phyloP scores from a whole-genome alignment of 169 alveolate species.

The Plasmodium cynomolgi region DNA sequence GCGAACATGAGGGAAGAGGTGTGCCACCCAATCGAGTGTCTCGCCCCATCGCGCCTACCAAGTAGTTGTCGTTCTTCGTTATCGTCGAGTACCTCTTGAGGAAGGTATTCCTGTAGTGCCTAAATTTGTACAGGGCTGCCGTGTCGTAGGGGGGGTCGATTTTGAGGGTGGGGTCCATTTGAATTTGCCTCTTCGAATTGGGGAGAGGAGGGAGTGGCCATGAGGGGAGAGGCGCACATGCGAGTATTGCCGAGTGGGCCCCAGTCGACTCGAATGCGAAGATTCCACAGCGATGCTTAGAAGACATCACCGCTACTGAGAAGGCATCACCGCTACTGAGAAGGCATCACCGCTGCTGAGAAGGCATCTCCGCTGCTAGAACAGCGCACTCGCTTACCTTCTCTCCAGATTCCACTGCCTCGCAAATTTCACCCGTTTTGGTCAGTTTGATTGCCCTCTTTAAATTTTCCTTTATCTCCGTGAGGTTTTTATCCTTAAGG shows the following conservation, averaged over 20 bases:
- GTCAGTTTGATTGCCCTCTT: slow-evolving; percentile 51
- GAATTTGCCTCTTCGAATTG: slow-evolving; percentile 1
- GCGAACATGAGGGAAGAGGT: not conserved
- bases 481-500: slow-evolving; percentile 41
- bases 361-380: not conserved
- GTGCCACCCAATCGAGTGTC: not conserved
- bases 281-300: not conserved
- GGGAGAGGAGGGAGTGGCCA: not conserved
- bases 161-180: slow-evolving; percentile 22
- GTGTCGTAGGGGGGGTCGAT: slow-evolving; percentile 41
- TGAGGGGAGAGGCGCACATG: not conserved
- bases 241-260: not conserved
- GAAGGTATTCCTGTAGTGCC: slow-evolving; percentile 36
- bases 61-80: slow-evolving; percentile 49
- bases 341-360: not conserved
- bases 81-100: slow-evolving; percentile 45
- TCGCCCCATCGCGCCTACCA: slow-evolving; percentile 5
- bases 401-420: not conserved
- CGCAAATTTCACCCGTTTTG: slow-evolving; percentile 12
- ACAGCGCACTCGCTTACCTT: not conserved
- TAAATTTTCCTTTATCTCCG: slow-evolving; percentile 48
- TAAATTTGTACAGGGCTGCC: slow-evolving; percentile 20
- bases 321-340: not conserved
- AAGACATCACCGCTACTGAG: not conserved
- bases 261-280: not conserved